Conservation (phyloP, 768 basidiomycete genomes). For the Lentinula lateritia region DNA sequence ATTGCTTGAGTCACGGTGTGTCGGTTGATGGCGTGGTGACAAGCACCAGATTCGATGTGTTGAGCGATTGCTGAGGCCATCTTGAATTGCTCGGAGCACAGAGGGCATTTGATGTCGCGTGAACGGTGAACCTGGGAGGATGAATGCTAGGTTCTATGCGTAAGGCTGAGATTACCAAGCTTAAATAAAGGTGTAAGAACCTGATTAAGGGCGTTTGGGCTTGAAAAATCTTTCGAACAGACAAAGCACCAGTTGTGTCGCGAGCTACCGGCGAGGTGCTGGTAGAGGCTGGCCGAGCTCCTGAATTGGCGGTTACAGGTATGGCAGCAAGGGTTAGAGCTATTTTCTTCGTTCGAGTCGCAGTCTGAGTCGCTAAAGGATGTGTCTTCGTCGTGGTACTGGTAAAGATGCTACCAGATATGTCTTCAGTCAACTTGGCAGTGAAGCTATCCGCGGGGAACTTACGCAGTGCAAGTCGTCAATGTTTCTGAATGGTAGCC, state of each 20-base stretch:
- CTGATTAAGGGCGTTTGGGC: slow-evolving; percentile 13
- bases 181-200: slow-evolving; percentile 9
- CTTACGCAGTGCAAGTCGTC: too few species aligned
- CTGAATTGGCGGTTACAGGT: slow-evolving; percentile 19
- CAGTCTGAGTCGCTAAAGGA: too few species aligned
- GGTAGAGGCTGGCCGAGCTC: slow-evolving; percentile 9
- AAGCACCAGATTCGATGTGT: slow-evolving; percentile 34
- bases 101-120: slow-evolving; percentile 23
- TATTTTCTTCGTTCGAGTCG: too few species aligned
- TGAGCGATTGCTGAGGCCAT: slow-evolving; percentile 28
- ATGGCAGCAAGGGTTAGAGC: slow-evolving; percentile 14
- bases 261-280: slow-evolving; percentile 16
- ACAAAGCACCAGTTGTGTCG: slow-evolving; percentile 30
- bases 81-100: slow-evolving; percentile 27
- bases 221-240: slow-evolving; percentile 23
- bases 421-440: too few species aligned
- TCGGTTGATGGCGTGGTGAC: slow-evolving; percentile 26
- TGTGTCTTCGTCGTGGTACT: too few species aligned
- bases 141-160: slow-evolving; percentile 16
- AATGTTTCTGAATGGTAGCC: too few species aligned
- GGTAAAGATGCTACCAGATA: too few species aligned
- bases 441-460: too few species aligned
- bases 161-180: background rate
- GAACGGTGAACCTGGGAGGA: slow-evolving; percentile 21
- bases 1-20: slow-evolving; percentile 30